Conservation (phyloP, 768 basidiomycete genomes). For the Candolleomyces aberdarensis region DNA sequence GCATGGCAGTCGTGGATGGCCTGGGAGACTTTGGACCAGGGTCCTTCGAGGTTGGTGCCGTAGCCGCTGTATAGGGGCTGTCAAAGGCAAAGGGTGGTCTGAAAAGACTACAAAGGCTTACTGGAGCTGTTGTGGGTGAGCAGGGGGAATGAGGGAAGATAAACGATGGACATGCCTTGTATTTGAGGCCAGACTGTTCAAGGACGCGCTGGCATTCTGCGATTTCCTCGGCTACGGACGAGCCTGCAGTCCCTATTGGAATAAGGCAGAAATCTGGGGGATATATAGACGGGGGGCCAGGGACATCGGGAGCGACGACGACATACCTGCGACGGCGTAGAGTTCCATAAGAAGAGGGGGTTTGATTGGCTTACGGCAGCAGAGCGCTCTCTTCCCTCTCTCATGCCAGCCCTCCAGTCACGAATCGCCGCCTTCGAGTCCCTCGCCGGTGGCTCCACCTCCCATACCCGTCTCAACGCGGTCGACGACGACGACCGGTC, state of each 20-base stretch:
- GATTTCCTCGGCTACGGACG: constrained; percentile 78
- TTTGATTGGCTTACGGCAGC: constrained; percentile 9
- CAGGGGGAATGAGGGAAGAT: background rate
- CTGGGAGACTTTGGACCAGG: constrained; percentile 79
- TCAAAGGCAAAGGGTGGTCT: background rate
- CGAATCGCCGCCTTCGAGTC: constrained; percentile 67
- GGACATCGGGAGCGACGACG: background rate
- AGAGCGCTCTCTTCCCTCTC: background rate
- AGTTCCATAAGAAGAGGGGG: constrained; percentile 39
- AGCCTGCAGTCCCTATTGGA: constrained; percentile 73
- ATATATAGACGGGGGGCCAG: background rate
- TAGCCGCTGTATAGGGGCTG: constrained; percentile 58
- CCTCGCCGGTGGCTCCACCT: constrained; percentile 28
- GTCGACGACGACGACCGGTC: background rate
- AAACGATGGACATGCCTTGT: constrained; percentile 48
- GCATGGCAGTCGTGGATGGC: constrained; percentile 91
- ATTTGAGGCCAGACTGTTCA: constrained; percentile 78
- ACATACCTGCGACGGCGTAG: constrained; percentile 73
- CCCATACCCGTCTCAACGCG: constrained; percentile 9
- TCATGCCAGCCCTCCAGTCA: constrained; percentile 47
- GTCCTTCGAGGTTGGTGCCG: constrained; percentile 90
- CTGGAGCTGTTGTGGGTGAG: constrained; percentile 56
- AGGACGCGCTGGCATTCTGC: constrained; percentile 83
- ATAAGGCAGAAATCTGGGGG: constrained; percentile 80
- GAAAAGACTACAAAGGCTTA: constrained; percentile 33